Percentiles rank a stretch among this genome's conserved stretches.
Conservation (phyloP, 805 yeast genomes). For the Pichia sporocuriosa region DNA sequence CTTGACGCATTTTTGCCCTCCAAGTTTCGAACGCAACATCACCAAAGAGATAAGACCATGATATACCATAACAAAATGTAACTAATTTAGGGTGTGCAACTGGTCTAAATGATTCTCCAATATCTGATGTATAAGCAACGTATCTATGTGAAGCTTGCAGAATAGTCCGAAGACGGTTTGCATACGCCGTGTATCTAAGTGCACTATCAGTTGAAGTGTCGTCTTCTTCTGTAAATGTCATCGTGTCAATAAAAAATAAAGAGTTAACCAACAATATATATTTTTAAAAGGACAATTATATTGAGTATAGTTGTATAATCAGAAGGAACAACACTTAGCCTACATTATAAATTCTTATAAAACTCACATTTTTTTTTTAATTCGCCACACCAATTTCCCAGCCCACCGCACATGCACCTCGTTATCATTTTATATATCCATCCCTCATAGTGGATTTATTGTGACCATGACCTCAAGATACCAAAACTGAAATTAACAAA, state of each 20-base stretch:
- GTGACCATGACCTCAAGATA: slow-evolving; percentile 40
- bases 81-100: slow-evolving; percentile 69
- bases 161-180: slow-evolving; percentile 65
- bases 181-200: slow-evolving; percentile 76
- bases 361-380: no score
- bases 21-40: slow-evolving; percentile 71
- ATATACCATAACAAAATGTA: slow-evolving; percentile 57
- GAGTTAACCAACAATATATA: no score
- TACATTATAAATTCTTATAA: no score
- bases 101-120: slow-evolving; percentile 82
- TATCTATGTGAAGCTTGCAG: slow-evolving; percentile 69
- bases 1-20: slow-evolving; percentile 59
- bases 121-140: slow-evolving; percentile 80
- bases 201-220: slow-evolving; percentile 21
- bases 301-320: no score
- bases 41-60: slow-evolving; percentile 70
- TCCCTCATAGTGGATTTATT: no score
- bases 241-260: no score
- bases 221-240: not conserved
- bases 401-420: no score
- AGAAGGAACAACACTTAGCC: no score
- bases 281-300: no score
- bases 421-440: no score
- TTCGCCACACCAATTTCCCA: no score
- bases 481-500: slow-evolving; percentile 64